phyloP scores from a whole-genome alignment of 2,329 filamentous ascomycete genomes.

The Fusarium paranaense region DNA sequence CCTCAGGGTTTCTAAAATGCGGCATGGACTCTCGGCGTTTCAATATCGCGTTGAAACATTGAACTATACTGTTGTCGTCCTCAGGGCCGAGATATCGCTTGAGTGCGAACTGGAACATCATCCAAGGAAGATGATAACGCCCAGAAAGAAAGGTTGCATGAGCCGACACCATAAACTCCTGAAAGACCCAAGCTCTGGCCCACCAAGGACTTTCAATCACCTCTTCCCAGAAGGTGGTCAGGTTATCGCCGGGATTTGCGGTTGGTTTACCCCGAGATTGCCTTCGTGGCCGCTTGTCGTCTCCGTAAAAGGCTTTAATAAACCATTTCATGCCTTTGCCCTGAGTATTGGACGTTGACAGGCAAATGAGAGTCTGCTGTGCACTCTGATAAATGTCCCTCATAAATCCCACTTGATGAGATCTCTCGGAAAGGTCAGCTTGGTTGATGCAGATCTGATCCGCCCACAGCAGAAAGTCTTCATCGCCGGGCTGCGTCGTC shows the following conservation, averaged over 20 bases:
- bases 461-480: not conserved
- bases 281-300: no score
- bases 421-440: not conserved
- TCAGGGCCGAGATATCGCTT: not conserved
- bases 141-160: not conserved
- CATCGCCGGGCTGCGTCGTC: rapidly evolving
- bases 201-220: not conserved
- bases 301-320: no score
- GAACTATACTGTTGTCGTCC: rapidly evolving
- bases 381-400: not conserved
- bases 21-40: rapidly evolving
- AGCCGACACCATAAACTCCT: conserved; percentile 4
- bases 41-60: no score
- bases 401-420: conserved; percentile 25
- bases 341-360: not conserved
- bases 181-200: conserved; percentile 15
- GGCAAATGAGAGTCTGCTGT: not conserved
- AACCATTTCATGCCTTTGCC: not conserved
- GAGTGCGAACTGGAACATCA: rapidly evolving
- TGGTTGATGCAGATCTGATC: conserved; percentile 28
- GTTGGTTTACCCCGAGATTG: no score
- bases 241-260: not conserved
- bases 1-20: not conserved
- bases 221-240: not conserved
- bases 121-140: not conserved